Evolutionary conservation across 768 basidiomycete species (phyloP).

Genomic region (Chlorophyllum brunneum): DNA sequence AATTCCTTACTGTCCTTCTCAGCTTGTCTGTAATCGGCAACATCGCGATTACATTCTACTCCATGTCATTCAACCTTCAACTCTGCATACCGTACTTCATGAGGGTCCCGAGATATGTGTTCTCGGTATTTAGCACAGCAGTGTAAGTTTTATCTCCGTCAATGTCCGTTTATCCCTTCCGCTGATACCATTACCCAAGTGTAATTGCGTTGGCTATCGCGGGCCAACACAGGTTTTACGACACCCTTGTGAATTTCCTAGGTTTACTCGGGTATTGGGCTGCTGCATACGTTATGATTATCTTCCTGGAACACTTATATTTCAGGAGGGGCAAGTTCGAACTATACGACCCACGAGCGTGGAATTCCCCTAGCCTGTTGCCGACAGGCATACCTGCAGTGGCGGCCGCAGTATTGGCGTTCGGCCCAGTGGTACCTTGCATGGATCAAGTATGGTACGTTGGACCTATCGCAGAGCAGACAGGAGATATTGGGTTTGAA

Average conservation of each 20-base stretch:
- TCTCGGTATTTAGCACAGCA: slow-evolving; percentile 67
- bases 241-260: slow-evolving; percentile 69
- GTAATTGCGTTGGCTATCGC: slow-evolving; percentile 73
- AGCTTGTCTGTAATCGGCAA: slow-evolving; percentile 81
- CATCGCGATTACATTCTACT: slow-evolving; percentile 82
- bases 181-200: slow-evolving; percentile 27
- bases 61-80: slow-evolving; percentile 70
- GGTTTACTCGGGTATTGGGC: slow-evolving; percentile 72
- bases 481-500: slow-evolving; percentile 88
- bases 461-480: slow-evolving; percentile 63
- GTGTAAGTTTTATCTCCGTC: slow-evolving; percentile 46
- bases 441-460: slow-evolving; percentile 78
- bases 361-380: slow-evolving; percentile 53
- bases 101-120: slow-evolving; percentile 69
- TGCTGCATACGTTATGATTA: slow-evolving; percentile 54
- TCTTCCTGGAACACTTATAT: slow-evolving; percentile 66
- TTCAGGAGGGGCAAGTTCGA: slow-evolving; percentile 54
- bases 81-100: slow-evolving; percentile 57
- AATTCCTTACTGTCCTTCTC: slow-evolving; percentile 76
- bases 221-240: slow-evolving; percentile 70
- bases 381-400: slow-evolving; percentile 71
- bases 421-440: slow-evolving; percentile 57
- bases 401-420: slow-evolving; percentile 45
- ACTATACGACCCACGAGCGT: slow-evolving; percentile 49
- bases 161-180: too few relatives aligned